Evolutionary conservation across 2,329 filamentous ascomycete species (phyloP), one percentile per base, ranked within the genome.

Genomic region (Colletotrichum phormii): DNA sequence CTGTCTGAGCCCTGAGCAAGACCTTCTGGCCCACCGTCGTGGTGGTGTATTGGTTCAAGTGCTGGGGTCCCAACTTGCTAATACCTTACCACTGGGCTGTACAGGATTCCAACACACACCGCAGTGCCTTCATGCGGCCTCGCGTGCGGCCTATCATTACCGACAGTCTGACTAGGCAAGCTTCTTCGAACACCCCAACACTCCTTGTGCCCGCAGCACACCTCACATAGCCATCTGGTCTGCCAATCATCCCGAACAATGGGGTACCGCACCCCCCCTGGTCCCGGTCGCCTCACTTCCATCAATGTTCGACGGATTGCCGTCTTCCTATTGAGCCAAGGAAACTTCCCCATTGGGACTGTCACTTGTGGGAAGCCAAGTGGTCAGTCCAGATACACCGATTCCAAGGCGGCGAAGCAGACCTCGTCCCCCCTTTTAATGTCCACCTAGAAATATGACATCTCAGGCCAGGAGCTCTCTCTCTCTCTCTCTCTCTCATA

Each of bases 91-190:
- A 57, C n/a, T 11, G 33, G 15, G 15, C 33, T 24, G 33, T 31
- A 29, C 33, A 64, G 42, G 37, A 46, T 29, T 62, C 67, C 67
- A 62, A 73, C 67, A 67, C 61, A 67, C 61, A 67, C 55, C 61
- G 37, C 37, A 58, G 55, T 51, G 49, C 22, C 18, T 37, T 58
- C 31, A 73, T 73, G 71, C 67, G 71, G 71, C 71, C 71, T 46
- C 6, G 42, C 1, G 71, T 59, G 71, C 71, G 71, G 58, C 71
- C 71, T 67, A n/a, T 57, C 37, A 49, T 61, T 63, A 63, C 67
- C 71, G 71, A 67, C 62, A 72, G 67, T 73, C 61, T 35, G 35
- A 31, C 49, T 31, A 64, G 53, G 70, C 70, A 73, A 71, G 67
- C 71, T 72, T 72, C 65, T 64, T 70, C 60, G 37, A 59, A 64